Base-by-base conservation (phyloP, 2,329 filamentous ascomycete genomes). In the Ascochyta koolunga region DNA sequence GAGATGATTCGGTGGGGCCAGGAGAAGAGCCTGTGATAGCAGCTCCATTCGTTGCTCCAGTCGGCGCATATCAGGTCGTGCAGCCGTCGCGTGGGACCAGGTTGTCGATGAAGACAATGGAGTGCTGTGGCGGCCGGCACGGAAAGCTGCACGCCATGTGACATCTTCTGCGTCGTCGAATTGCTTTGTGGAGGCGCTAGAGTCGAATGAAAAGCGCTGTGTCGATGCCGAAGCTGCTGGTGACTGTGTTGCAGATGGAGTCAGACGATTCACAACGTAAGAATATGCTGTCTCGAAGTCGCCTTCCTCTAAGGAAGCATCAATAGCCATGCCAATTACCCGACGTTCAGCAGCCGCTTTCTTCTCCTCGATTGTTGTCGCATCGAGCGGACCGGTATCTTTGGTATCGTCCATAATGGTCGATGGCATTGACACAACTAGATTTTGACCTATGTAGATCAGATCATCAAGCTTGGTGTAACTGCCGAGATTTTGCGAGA, bases 241-340 rank as follows among this genome's bases (percentile, higher is more conserved):
- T 1, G 67, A 62, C 4, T 60, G 58, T 4, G 56, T 46, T 13
- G 71, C 75, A 2, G 69, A 68, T 24, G 54, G 56, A 24, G 74
- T 66, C 0, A 95, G 79, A 19, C 88, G 84, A 67, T 86, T 91
- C 40, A 91, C 83, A 1, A 93, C 87, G 67, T 90, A 93, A 0
- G 89, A 93, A 71, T 93, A 95, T 10, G 90, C 90, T 0, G 90
- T 95, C 69, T 96, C 91, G 57, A 95, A 95, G 69, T 86, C 91
- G 59, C 92, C 87, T 68, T 93, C 89, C 9, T 81, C 80, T 1
- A 95, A 80, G 11, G 90, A 89, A 13, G 89, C 86, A 68, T 91
- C 87, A 35, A 93, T 86, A 59, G 90, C 91, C 88, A 93, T 91
- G 54, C 89, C 88, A 5, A 86, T 87, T 44, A 95, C 86, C 25